phyloP scores from a whole-genome alignment of 2,329 filamentous ascomycete genomes.

The Rutstroemia sp. region DNA sequence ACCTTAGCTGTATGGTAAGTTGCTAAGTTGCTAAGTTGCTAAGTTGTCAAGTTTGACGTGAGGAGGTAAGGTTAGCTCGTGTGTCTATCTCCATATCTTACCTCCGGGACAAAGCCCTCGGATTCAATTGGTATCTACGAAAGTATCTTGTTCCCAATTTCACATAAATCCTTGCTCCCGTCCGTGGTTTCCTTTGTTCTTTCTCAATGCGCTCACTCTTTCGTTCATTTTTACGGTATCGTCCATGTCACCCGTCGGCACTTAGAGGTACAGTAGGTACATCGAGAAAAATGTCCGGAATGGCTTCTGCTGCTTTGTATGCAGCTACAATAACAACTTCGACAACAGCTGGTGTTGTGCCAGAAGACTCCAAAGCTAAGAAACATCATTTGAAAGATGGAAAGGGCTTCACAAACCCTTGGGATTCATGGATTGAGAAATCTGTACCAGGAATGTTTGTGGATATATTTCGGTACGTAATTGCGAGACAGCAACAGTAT shows the following conservation, averaged over 20 bases:
- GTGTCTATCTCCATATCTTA: neutral
- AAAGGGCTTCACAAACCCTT: slow-evolving; percentile 50
- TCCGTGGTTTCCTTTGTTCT: slow-evolving; percentile 28
- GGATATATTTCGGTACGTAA: slow-evolving; percentile 34
- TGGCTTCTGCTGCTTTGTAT: slow-evolving; percentile 20
- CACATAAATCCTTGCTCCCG: neutral
- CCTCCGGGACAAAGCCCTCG: neutral
- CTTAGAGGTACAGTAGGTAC: slow-evolving; percentile 2
- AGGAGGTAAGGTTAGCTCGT: too few relatives aligned
- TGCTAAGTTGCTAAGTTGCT: too few relatives aligned
- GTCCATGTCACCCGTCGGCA: slow-evolving; percentile 7
- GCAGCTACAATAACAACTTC: slow-evolving; percentile 21
- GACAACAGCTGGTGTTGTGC: slow-evolving; percentile 21
- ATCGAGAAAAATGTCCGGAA: slow-evolving; percentile 17
- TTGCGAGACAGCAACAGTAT: neutral
- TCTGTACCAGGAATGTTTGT: slow-evolving; percentile 27
- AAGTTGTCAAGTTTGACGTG: too few relatives aligned
- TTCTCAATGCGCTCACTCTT: slow-evolving; percentile 36
- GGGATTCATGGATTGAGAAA: slow-evolving; percentile 43
- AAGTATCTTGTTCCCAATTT: neutral
- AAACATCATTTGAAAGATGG: slow-evolving; percentile 44
- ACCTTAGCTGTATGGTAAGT: too few relatives aligned
- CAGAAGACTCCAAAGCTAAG: slow-evolving; percentile 33
- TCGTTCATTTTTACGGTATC: slow-evolving; percentile 19
- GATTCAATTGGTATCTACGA: neutral